Percentiles rank a stretch among this genome's conserved stretches.
Evolutionary conservation across 2,329 filamentous ascomycete genomes (phyloP).

Genomic region (Ophiostoma piceae): DNA sequence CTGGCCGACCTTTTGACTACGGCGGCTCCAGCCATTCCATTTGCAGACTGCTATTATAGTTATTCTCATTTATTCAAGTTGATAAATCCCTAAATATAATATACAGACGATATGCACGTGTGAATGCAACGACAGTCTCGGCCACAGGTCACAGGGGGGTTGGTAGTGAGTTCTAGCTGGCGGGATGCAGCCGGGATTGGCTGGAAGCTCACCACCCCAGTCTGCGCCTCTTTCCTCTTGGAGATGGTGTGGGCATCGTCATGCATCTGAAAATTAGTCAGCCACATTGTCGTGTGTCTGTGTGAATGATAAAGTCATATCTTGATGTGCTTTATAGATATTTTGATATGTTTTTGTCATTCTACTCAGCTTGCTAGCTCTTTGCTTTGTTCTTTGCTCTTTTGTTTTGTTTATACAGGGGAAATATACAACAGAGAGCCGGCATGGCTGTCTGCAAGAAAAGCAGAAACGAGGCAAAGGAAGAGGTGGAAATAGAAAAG

Average conservation of each 20-base stretch:
- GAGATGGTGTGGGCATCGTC: constrained; percentile 18
- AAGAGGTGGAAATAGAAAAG: not conserved
- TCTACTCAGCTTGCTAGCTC: not conserved
- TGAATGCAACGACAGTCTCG: not conserved
- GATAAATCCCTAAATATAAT: not conserved
- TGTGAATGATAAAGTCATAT: no score
- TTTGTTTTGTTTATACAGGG: constrained; percentile 21
- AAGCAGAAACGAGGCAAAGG: constrained; percentile 1
- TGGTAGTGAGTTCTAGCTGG: not conserved
- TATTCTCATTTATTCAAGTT: not conserved
- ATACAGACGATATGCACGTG: not conserved
- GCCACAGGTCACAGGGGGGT: not conserved
- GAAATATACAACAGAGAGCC: constrained; percentile 21
- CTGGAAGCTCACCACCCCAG: constrained; percentile 16
- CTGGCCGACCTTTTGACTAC: not conserved
- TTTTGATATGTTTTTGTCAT: not conserved
- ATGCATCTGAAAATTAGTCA: constrained; percentile 16
- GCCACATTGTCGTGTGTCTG: not conserved
- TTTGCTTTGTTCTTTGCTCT: constrained; percentile 4
- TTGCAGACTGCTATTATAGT: not conserved
- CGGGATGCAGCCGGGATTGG: constrained; percentile 20
- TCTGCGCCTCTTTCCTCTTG: constrained; percentile 8
- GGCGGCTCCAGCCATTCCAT: constrained; percentile 9
- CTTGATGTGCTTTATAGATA: no score
- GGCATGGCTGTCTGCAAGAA: constrained; percentile 9